Evolutionary conservation across 2,329 filamentous ascomycete species (phyloP), one percentile per base, ranked within the genome.

Genomic region (Ophiostoma australiae): DNA sequence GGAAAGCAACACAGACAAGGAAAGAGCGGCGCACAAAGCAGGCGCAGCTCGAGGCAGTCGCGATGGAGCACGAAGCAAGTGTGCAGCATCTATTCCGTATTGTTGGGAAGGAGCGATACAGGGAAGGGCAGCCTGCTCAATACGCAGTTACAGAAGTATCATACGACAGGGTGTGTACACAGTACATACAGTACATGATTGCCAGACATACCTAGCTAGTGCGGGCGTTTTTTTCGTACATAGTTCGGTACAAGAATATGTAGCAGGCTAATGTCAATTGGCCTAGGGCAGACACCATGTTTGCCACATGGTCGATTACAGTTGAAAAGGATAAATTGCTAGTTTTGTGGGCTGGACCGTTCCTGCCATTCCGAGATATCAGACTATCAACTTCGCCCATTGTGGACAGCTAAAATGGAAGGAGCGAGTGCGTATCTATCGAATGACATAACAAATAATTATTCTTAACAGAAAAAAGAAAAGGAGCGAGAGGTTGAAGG

Each of bases 61-160:
- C 33, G 63, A 66, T n/a, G 35, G 8, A 66, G 35, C 20, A 66
- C 35, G 33, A 39, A 23, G 35, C 63, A 66, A 39, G 8, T 41
- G 17, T 66, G 63, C 63, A 41, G 63, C 63, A 66, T 66, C 63
- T 66, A 39, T 23, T 39, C 63, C 61, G 61, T 65, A 8, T 20
- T 41, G 17, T 66, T 66, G 63, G 67, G 27, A 35, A 37, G 67
- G 31, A 68, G 67, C 67, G 31, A 27, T 23, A 48, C 23, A 48
- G 15, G 27, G 27, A 63, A 33, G 52, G 52, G 52, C n/a, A 31
- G 27, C 1, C 27, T 31, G 27, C 27, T 31, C 27, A 31, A 31
- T 31, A 31, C 27, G 27, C 27, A 1, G 27, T 31, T 31, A 31
- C 27, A 31, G 27, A 31, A 31, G 27, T 31, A 31, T 31, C 27